A percentile compares a stretch with the other conserved stretches of the same genome.
These are phyloP conservation scores for Fonsecaea monophora DNA, from an alignment of 2,329 filamentous ascomycete species.

Conservation along the genomic window DNA sequence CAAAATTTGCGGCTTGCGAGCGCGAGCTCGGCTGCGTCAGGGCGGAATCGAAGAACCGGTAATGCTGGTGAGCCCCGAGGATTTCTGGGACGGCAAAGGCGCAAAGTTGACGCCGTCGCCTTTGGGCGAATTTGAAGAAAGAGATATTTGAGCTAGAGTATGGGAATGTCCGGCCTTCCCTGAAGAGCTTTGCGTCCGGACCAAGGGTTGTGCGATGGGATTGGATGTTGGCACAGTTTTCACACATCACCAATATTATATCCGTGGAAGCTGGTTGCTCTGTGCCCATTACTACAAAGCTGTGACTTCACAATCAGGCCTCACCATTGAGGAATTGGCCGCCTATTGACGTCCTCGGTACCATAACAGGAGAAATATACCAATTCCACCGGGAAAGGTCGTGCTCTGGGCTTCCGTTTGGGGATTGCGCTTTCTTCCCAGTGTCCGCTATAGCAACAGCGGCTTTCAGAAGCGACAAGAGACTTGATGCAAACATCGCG, in stretches of 20 bases:
- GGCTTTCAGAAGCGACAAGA: neutral
- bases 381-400: neutral
- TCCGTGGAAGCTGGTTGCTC: neutral
- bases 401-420: neutral
- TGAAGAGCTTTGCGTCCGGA: neutral
- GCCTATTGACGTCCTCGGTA: neutral
- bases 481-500: neutral
- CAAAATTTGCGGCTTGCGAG: slow-evolving; percentile 54
- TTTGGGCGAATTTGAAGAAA: slow-evolving; percentile 27
- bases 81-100: slow-evolving; percentile 55
- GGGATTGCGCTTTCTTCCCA: neutral
- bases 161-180: neutral
- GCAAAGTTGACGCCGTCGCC: slow-evolving; percentile 46
- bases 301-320: neutral
- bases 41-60: slow-evolving; percentile 49
- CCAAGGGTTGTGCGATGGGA: neutral
- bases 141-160: neutral
- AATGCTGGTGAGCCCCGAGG: slow-evolving; percentile 48
- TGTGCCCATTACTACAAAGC: neutral
- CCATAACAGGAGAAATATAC: neutral
- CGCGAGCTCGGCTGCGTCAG: slow-evolving; percentile 47
- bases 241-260: neutral
- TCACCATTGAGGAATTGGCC: neutral
- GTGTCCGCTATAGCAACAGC: neutral
- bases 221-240: neutral